These are phyloP conservation scores for Pterula multifida DNA, from an alignment of 1,284 basidiomycete genomes.

Conservation along the genomic window DNA sequence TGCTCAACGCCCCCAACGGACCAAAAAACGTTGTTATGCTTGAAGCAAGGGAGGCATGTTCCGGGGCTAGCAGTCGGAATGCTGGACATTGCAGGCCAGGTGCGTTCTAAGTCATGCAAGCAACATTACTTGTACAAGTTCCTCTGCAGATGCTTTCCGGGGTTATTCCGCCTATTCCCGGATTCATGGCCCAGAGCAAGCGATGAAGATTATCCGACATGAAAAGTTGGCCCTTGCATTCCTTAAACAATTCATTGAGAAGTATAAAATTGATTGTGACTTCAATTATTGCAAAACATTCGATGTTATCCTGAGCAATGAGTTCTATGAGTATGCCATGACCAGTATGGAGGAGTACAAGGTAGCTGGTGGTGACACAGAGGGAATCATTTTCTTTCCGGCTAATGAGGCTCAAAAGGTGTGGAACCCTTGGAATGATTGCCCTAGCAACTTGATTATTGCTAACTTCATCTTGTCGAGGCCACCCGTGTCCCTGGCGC, in stretches of 20 bases:
- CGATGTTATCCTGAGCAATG: slow-evolving; percentile 11
- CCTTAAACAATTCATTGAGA: slow-evolving; percentile 9
- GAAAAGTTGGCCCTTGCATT: slow-evolving; percentile 10
- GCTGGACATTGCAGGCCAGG: slow-evolving; percentile 12
- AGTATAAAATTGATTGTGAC: slow-evolving; percentile 10
- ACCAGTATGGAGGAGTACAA: slow-evolving; percentile 9
- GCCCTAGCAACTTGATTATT: too few species aligned
- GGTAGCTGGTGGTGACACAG: slow-evolving; percentile 7
- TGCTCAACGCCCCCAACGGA: slow-evolving; percentile 9
- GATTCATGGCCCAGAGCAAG: slow-evolving; percentile 11
- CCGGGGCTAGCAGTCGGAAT: slow-evolving; percentile 12
- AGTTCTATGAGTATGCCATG: slow-evolving; percentile 9
- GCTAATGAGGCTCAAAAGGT: slow-evolving; percentile 10
- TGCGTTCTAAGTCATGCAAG: too few species aligned
- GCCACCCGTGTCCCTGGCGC: slow-evolving; percentile 9
- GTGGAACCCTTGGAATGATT: not conserved
- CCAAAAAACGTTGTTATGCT: slow-evolving; percentile 12
- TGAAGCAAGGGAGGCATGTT: slow-evolving; percentile 11
- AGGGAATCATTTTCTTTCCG: slow-evolving; percentile 8
- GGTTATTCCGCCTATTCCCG: slow-evolving; percentile 10
- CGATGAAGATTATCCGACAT: slow-evolving; percentile 11
- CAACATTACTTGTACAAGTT: slow-evolving; percentile 1
- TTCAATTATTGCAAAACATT: slow-evolving; percentile 11
- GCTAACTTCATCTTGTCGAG: slow-evolving; percentile 1
- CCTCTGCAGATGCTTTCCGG: slow-evolving; percentile 10